Evolutionary conservation across 345 rosid genomes (phyloP), one percentile per base, ranked within the genome.

Genomic region (Melaleuca alternifolia): DNA sequence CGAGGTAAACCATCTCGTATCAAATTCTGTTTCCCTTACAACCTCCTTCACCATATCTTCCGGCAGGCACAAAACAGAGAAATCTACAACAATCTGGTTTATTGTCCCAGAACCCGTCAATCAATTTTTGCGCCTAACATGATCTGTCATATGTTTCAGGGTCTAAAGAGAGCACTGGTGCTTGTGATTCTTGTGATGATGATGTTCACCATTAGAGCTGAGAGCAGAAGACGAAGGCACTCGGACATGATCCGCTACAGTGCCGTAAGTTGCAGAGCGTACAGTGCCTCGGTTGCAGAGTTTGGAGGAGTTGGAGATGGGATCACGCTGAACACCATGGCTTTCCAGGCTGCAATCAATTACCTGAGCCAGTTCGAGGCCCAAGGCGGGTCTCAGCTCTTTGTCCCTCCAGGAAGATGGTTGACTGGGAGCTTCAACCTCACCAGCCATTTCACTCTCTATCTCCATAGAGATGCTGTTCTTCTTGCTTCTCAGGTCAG

Each of bases 221-320:
- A 92, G 50, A 77, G 91, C 85, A 61, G 91, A 82, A 88, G 84
- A 83, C 30, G 20, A 9, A 79, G 65, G 41, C 54, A n/a, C 46
- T 86, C 41, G 51, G 92, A 86, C 26, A 84, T 57, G 52, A 90
- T 93, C 2, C 88, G 89, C 82, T 95, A 93, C 88, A 50, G 88
- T 7, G 96, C 97, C 20, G 84, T 92, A 18, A 90, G 90, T 11
- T 95, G 98, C 90, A 93, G 99, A 18, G 94, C 93, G 23, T 93
- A 97, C 90, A 94, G 89, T 50, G 99, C 98, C 16, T 89, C 93
- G 6, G 57, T 97, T 57, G 91, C 93, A 46, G 98, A 97, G 84
- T 96, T 97, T 62, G 99, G 99, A 10, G 99, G 94, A 12, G 96
- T 94, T 16, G 96, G 96, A 5, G 99, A 97, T 85, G 98, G 99